Evolutionary conservation across 2,329 filamentous ascomycete species (phyloP).

Genomic region (Trichoderma hamatum): DNA sequence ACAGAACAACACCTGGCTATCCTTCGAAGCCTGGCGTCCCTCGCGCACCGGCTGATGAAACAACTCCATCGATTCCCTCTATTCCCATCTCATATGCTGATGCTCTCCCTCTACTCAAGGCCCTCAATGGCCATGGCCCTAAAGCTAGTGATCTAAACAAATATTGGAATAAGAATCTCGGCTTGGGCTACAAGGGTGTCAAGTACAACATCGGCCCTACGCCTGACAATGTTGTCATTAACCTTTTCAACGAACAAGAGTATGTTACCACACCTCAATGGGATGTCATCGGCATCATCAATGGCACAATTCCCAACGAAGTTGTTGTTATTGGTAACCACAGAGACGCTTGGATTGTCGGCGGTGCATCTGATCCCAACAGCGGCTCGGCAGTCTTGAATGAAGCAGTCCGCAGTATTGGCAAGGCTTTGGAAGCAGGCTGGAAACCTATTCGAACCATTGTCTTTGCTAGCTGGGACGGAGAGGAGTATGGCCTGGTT

Average conservation of each 20-base stretch:
- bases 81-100: constrained; percentile 88
- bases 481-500: constrained; percentile 82
- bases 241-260: constrained; percentile 77
- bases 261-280: constrained; percentile 82
- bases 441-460: constrained; percentile 77
- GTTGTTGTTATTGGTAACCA: constrained; percentile 92
- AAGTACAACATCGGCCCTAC: constrained; percentile 85
- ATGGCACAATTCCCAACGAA: constrained; percentile 81
- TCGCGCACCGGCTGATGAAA: constrained; percentile 68
- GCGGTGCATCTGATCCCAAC: constrained; percentile 83
- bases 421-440: constrained; percentile 64
- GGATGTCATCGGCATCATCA: constrained; percentile 92
- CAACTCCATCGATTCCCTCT: constrained; percentile 84
- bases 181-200: constrained; percentile 77
- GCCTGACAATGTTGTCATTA: constrained; percentile 70
- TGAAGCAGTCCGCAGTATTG: constrained; percentile 76
- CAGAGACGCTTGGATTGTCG: constrained; percentile 85
- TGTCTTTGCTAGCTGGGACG: constrained; percentile 83
- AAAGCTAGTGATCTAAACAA: constrained; percentile 72
- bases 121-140: constrained; percentile 86
- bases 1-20: constrained; percentile 82
- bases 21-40: constrained; percentile 88
- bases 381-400: constrained; percentile 79
- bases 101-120: constrained; percentile 82
- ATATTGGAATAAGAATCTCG: constrained; percentile 70